Evolutionary conservation across 768 basidiomycete species (phyloP), one percentile per base, ranked within the genome.

Genomic region (Auriscalpium microsporum): DNA sequence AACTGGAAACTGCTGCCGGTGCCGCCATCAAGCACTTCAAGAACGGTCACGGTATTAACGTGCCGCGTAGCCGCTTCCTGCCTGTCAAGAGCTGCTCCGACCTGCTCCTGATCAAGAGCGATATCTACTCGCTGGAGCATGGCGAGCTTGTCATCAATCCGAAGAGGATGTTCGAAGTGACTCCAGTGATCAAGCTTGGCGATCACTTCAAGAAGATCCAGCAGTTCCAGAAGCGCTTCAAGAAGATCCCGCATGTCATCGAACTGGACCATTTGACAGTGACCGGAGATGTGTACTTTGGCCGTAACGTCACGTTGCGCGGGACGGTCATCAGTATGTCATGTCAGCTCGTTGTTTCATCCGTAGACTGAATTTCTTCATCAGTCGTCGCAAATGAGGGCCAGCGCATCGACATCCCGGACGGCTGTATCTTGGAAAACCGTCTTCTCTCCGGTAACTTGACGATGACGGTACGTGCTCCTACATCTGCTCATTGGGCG

Each of bases 141-240:
- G 94, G 94, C 17, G 86, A 86, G 63, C 79, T 95, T 56, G 79
- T 90, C 60, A 87, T 96, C 77, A 91, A 87, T 67, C 81, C 82
- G 58, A 75, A 79, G 40, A 74, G 90, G 62, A 87, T 91, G 84
- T 93, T 94, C 65, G 82, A 79, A 65, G 87, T 82, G 17, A 86
- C 90, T 28, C 95, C 94, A n/a, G 92, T 95, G 49, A 90, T 97
- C 79, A 96, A 96, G 76, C 81, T 96, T 49, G 93, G 94, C 46
- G 91, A 94, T 70, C 88, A 90, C 69, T 96, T 98, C 83, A 96
- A 94, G 80, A 94, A 91, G 85, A 87, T 90, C 56, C 81, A 82
- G 63, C 80, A 91, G 68, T 95, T 95, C 78, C 89, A 94, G 75
- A 90, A 90, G 71, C 84, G 93, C 49, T 95, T 97, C 83, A 90